Conservation (phyloP, 805 yeast genomes). For the Zygosaccharomyces kombuchaensis region DNA sequence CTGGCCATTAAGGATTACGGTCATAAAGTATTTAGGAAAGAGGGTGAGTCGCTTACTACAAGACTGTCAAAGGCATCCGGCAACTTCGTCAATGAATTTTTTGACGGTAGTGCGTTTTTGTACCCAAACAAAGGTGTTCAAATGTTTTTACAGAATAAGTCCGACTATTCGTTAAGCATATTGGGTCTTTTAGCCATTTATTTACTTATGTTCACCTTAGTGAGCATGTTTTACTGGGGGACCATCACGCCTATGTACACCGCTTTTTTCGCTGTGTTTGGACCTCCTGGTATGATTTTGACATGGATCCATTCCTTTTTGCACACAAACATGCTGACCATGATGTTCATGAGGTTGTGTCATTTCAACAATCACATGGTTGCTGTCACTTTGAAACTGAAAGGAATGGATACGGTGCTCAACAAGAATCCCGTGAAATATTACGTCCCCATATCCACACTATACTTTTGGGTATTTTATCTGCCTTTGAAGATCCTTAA, state of each 20-base stretch:
- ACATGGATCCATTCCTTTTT: slow-evolving; percentile 30
- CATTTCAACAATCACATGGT: slow-evolving; percentile 23
- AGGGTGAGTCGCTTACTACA: slow-evolving; percentile 10
- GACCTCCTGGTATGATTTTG: slow-evolving; percentile 29
- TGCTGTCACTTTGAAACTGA: slow-evolving; percentile 11
- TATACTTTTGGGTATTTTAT: slow-evolving; percentile 30
- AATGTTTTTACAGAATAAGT: slow-evolving; percentile 15
- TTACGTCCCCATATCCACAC: slow-evolving; percentile 26
- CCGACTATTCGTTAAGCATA: slow-evolving; percentile 15
- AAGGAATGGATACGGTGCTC: slow-evolving; percentile 13
- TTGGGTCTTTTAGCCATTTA: slow-evolving; percentile 16
- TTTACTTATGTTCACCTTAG: slow-evolving; percentile 17
- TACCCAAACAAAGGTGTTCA: slow-evolving; percentile 27
- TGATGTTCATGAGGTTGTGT: slow-evolving; percentile 32
- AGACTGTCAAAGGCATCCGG: slow-evolving; percentile 12
- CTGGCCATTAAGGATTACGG: slow-evolving; percentile 11
- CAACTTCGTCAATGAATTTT: slow-evolving; percentile 25
- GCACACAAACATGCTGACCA: slow-evolving; percentile 30
- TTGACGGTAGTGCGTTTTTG: slow-evolving; percentile 21
- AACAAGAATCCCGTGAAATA: slow-evolving; percentile 24
- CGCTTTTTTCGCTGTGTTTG: slow-evolving; percentile 26
- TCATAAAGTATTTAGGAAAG: slow-evolving; percentile 16
- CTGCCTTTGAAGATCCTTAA: slow-evolving; percentile 26
- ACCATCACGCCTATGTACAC: slow-evolving; percentile 32
- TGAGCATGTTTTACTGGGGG: slow-evolving; percentile 26